Percentiles rank a stretch among this genome's conserved stretches.
Conservation (phyloP, 805 yeast genomes). For the Metschnikowia colocasiae region DNA sequence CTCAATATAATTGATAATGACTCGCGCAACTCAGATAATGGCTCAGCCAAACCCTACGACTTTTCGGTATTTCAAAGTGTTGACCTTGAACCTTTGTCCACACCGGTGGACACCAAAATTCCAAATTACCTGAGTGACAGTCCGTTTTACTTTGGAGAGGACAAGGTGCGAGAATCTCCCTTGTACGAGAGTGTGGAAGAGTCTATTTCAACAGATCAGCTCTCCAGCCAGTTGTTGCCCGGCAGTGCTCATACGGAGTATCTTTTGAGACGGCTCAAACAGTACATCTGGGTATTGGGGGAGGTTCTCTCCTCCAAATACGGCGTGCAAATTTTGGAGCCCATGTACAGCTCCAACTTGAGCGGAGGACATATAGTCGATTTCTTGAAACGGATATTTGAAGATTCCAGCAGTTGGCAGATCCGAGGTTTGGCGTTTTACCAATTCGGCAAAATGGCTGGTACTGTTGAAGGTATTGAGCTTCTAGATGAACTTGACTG, state of each 20-base stretch:
- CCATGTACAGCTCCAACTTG: slow-evolving; percentile 23
- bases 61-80: not conserved
- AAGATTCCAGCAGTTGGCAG: slow-evolving; percentile 44
- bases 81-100: not conserved
- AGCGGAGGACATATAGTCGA: slow-evolving; percentile 33
- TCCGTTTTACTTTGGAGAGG: slow-evolving; percentile 1
- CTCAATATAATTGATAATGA: slow-evolving; percentile 12
- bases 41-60: not conserved
- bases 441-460: slow-evolving; percentile 69
- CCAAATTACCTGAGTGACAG: slow-evolving; percentile 4
- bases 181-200: not conserved
- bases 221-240: slow-evolving; percentile 9
- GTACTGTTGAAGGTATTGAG: slow-evolving; percentile 77
- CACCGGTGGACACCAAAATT: not conserved
- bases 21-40: not conserved
- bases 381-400: slow-evolving; percentile 43
- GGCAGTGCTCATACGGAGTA: slow-evolving; percentile 13
- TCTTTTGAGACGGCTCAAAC: slow-evolving; percentile 47
- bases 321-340: slow-evolving; percentile 53
- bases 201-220: slow-evolving; percentile 6
- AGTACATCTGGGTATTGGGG: slow-evolving; percentile 85
- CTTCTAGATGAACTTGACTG: slow-evolving; percentile 79
- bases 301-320: slow-evolving; percentile 68
- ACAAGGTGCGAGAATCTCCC: slow-evolving; percentile 2
- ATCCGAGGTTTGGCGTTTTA: slow-evolving; percentile 75